A percentile compares a stretch with the other conserved stretches of the same genome.
phyloP scores from a whole-genome alignment of 768 basidiomycete species.

The Paxillus rubicundulus region DNA sequence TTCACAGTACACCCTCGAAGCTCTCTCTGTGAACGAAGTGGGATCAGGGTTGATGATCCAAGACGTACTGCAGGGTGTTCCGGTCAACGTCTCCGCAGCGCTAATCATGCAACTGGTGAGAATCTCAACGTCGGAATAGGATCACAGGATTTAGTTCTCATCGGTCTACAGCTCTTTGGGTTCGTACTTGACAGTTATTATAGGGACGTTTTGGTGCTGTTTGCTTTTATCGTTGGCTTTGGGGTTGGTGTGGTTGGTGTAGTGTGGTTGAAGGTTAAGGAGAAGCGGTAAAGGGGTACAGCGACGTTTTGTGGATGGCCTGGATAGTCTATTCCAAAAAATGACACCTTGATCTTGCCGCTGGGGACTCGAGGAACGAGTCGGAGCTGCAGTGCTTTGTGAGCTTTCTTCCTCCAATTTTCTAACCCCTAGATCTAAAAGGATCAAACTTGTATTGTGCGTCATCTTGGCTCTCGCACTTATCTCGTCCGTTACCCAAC shows the following conservation, averaged over 20 bases:
- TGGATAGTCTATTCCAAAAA: too few species aligned
- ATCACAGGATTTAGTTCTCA: neutral
- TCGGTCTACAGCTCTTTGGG: slow-evolving; percentile 66
- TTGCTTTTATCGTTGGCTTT: slow-evolving; percentile 83
- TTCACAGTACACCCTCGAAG: slow-evolving; percentile 64
- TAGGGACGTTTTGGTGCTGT: slow-evolving; percentile 82
- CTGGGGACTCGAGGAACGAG: too few species aligned
- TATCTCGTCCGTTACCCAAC: too few species aligned
- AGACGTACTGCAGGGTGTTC: slow-evolving; percentile 78
- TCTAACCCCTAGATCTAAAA: too few species aligned
- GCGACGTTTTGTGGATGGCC: neutral
- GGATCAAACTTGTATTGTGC: too few species aligned
- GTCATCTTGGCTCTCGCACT: too few species aligned
- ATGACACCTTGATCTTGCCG: too few species aligned
- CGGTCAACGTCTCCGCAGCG: slow-evolving; percentile 72
- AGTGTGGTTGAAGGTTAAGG: slow-evolving; percentile 77
- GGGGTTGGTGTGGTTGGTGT: slow-evolving; percentile 66
- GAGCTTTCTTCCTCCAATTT: too few species aligned
- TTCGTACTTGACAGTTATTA: slow-evolving; percentile 83
- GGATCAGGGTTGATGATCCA: slow-evolving; percentile 81
- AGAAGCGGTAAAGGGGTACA: slow-evolving; percentile 52
- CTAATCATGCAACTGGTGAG: slow-evolving; percentile 84
- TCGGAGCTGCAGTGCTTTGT: too few species aligned
- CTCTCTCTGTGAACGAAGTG: slow-evolving; percentile 89
- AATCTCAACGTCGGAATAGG: neutral